A percentile compares a stretch with the other conserved stretches of the same genome.
Evolutionary conservation across 2,329 filamentous ascomycete species (phyloP).

Genomic region (Sporothrix brunneoviolacea): DNA sequence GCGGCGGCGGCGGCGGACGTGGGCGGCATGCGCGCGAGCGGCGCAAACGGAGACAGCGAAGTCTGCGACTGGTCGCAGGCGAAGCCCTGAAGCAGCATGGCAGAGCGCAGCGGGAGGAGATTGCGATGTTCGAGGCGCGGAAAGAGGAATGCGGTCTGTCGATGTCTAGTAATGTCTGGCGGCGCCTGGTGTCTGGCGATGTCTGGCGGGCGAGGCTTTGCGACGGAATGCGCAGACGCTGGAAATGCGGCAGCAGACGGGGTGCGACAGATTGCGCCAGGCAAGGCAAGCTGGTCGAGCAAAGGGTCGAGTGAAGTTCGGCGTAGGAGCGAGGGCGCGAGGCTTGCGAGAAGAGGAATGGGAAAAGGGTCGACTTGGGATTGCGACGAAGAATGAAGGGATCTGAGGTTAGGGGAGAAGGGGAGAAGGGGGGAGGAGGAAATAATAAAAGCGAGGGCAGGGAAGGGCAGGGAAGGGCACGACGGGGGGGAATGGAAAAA

Average conservation of each 20-base stretch:
- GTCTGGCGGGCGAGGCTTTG: conserved; percentile 4
- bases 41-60: conserved; percentile 5
- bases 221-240: conserved; percentile 2
- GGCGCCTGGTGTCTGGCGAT: too few species aligned
- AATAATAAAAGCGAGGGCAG: conserved; percentile 5
- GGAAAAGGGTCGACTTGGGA: background rate
- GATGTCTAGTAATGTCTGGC: too few species aligned
- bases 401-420: conserved; percentile 1
- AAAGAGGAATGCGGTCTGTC: conserved; percentile 6
- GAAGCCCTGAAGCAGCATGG: conserved; percentile 18
- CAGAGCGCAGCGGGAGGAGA: background rate
- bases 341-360: conserved; percentile 3
- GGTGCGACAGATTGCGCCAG: background rate
- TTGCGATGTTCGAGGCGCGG: background rate
- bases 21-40: conserved; percentile 3
- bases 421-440: conserved; percentile 8
- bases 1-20: conserved; percentile 2
- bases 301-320: background rate
- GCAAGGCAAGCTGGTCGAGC: background rate
- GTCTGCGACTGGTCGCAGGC: conserved; percentile 17
- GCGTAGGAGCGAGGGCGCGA: background rate
- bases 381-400: conserved; percentile 15
- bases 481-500: conserved; percentile 1
- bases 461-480: background rate
- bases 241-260: background rate